A percentile compares a stretch with the other conserved stretches of the same genome.
Conservation (phyloP, 768 basidiomycete genomes). For the Glaciozyma martinii region DNA sequence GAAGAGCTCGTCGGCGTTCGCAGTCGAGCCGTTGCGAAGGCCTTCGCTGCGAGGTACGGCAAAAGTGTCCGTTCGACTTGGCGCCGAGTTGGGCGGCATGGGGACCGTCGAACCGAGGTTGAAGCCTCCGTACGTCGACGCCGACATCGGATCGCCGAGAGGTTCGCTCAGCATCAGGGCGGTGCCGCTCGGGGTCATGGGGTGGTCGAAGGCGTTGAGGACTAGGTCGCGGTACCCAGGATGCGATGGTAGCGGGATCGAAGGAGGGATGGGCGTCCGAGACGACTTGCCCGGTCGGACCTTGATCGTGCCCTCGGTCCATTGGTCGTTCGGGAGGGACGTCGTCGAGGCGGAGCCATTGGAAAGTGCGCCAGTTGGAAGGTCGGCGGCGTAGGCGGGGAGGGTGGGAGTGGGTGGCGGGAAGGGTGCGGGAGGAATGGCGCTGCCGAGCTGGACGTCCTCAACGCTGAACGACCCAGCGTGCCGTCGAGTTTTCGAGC, state of each 20-base stretch:
- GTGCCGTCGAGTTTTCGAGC: conserved; percentile 26
- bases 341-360: not conserved
- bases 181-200: conserved; percentile 22
- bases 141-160: not conserved
- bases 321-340: not conserved
- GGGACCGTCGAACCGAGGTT: not conserved
- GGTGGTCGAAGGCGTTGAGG: conserved; percentile 28
- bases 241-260: conserved; percentile 11
- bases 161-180: conserved; percentile 12
- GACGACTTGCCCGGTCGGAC: conserved; percentile 1
- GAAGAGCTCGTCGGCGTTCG: conserved; percentile 14
- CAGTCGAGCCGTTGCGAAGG: not conserved
- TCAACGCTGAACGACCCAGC: conserved; percentile 36
- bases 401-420: conserved; percentile 15
- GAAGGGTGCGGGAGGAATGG: conserved; percentile 24
- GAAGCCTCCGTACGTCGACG: not conserved
- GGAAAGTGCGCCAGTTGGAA: not conserved
- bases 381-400: not conserved
- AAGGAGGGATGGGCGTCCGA: not conserved
- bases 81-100: not conserved
- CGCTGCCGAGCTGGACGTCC: conserved; percentile 33
- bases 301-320: conserved; percentile 1
- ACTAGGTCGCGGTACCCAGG: conserved; percentile 19
- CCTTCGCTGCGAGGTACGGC: not conserved
- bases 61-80: not conserved